Conservation (phyloP, 73 alveolate species). For the Paramecium caudatum region DNA sequence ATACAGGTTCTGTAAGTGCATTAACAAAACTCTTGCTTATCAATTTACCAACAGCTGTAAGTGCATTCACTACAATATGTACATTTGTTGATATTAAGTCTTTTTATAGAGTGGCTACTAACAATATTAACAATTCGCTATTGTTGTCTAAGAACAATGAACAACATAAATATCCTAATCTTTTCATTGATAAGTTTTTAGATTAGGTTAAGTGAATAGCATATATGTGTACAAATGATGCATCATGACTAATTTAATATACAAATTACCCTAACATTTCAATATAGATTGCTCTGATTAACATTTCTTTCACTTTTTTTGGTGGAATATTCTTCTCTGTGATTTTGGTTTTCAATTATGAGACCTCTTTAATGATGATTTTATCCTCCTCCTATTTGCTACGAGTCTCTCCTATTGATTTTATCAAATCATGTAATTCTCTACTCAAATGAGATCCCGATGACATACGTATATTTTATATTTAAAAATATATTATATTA, state of each 20-base stretch:
- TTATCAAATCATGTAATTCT: conserved; percentile 99
- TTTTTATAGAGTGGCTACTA: conserved; percentile 97
- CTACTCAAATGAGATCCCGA: conserved; percentile 93
- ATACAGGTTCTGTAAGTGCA: conserved; percentile 92
- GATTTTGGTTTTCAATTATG: conserved; percentile 91
- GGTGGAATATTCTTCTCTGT: conserved; percentile 95
- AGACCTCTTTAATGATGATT: conserved; percentile 96
- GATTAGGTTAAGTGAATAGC: conserved; percentile 99
- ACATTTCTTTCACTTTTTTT: conserved; percentile 94
- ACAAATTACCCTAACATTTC: conserved; percentile 96
- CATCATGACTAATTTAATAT: conserved; percentile 92
- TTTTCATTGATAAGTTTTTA: conserved; percentile 94
- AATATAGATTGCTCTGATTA: conserved; percentile 97
- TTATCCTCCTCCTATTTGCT: conserved; percentile 99
- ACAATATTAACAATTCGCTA: conserved; percentile 92
- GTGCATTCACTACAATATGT: conserved; percentile 95
- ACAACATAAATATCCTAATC: conserved; percentile 98
- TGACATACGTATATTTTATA: too few species aligned
- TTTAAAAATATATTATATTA: too few species aligned
- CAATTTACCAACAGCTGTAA: conserved; percentile 88
- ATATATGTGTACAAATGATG: conserved; percentile 98
- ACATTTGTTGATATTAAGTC: conserved; percentile 94
- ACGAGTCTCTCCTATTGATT: conserved; percentile 99
- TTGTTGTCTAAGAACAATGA: conserved; percentile 90
- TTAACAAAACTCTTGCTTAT: conserved; percentile 90